These are phyloP conservation scores for Sarocladium brachiariae DNA, from an alignment of 2,329 filamentous ascomycete species.

Conservation along the genomic window DNA sequence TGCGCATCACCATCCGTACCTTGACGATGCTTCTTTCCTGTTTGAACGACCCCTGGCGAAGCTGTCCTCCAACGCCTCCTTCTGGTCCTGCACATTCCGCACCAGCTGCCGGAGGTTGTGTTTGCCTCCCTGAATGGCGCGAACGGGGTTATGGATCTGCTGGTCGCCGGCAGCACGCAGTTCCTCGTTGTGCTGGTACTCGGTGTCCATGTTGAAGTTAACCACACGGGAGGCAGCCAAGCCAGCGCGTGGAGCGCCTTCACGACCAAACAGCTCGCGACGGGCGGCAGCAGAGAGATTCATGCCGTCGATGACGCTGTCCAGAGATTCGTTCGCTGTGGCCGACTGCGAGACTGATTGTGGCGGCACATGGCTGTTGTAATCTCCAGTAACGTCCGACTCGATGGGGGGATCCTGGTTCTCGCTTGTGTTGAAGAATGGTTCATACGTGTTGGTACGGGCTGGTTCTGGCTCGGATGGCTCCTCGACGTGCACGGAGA, in stretches of 20 bases:
- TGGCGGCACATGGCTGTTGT: conserved; percentile 13
- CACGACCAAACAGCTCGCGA: conserved; percentile 79
- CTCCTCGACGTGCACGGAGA: conserved; percentile 52
- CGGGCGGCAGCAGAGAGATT: conserved; percentile 71
- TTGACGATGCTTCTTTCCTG: conserved; percentile 71
- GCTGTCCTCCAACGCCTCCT: conserved; percentile 83
- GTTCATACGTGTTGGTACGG: conserved; percentile 36
- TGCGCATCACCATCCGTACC: conserved; percentile 67
- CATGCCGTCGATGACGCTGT: conserved; percentile 66
- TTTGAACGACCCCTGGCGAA: conserved; percentile 77
- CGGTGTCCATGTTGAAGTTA: conserved; percentile 81
- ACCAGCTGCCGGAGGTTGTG: conserved; percentile 85
- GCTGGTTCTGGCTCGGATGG: conserved; percentile 18
- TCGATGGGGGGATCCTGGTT: conserved; percentile 20
- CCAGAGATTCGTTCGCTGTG: conserved; percentile 48
- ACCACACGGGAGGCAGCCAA: conserved; percentile 52
- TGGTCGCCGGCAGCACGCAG: conserved; percentile 60
- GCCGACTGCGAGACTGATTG: conserved; percentile 3
- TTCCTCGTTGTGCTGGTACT: conserved; percentile 80
- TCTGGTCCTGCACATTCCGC: conserved; percentile 72
- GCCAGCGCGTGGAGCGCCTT: conserved; percentile 27
- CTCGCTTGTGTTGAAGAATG: conserved; percentile 38
- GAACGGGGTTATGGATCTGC: conserved; percentile 73
- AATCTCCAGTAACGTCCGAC: conserved; percentile 23
- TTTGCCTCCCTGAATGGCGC: conserved; percentile 75